A percentile compares a stretch with the other conserved stretches of the same genome.
Evolutionary conservation across 192 early-diverging fungal genomes (phyloP).

Genomic region (Dimargaris cristalligena): DNA sequence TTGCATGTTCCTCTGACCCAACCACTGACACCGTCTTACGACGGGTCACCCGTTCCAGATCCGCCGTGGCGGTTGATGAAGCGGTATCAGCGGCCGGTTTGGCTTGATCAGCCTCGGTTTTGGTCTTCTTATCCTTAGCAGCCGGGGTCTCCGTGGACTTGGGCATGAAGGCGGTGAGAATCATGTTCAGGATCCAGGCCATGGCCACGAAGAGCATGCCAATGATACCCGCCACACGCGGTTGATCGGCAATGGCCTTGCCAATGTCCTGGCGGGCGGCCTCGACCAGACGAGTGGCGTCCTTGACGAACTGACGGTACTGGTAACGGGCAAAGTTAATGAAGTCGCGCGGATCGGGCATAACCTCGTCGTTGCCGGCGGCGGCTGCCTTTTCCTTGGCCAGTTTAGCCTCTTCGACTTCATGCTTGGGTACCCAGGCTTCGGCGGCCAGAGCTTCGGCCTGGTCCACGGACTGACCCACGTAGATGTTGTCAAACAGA

Average conservation of each 20-base stretch:
- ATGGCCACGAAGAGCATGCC: conserved; percentile 3
- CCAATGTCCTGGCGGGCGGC: not conserved
- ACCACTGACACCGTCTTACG: no score
- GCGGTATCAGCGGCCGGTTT: not conserved
- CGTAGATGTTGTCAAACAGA: conserved; percentile 81
- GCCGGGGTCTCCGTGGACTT: not conserved
- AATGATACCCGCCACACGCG: conserved; percentile 3
- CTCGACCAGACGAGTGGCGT: not conserved
- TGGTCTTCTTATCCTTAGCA: not conserved
- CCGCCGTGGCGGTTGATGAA: not conserved
- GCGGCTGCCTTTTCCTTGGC: conserved; percentile 23
- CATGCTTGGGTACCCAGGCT: conserved; percentile 60
- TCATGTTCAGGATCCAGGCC: not conserved
- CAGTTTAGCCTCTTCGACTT: conserved; percentile 36
- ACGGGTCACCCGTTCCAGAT: no score
- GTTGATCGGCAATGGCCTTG: not conserved
- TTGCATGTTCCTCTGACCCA: no score
- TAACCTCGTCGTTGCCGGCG: conserved; percentile 1
- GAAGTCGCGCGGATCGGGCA: conserved; percentile 1
- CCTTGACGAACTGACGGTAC: not conserved
- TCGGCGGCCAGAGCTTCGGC: conserved; percentile 58
- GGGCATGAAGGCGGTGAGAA: not conserved
- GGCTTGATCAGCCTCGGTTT: not conserved
- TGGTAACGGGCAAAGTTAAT: conserved; percentile 11
- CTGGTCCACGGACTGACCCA: conserved; percentile 50